These are phyloP conservation scores for Fusarium chlamydosporum DNA, from an alignment of 2,329 filamentous ascomycete genomes.

Conservation along the genomic window DNA sequence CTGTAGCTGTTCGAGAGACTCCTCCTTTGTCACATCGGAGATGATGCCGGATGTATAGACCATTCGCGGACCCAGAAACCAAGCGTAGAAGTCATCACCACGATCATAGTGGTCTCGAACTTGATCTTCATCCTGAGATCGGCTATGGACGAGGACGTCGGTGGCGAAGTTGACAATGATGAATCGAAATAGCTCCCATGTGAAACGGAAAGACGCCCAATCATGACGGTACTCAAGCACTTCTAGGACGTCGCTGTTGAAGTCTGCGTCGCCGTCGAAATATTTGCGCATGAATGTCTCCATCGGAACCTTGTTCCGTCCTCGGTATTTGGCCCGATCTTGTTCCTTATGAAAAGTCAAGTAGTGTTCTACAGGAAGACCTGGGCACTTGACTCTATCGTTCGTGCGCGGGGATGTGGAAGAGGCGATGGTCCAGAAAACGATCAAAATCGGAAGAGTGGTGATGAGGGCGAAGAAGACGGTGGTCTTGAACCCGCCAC, in stretches of 20 bases:
- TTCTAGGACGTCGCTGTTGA: conserved; percentile 91
- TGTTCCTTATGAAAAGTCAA: conserved; percentile 76
- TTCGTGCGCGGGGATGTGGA: conserved; percentile 86
- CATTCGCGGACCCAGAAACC: conserved; percentile 97
- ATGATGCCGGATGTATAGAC: conserved; percentile 96
- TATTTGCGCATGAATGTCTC: conserved; percentile 97
- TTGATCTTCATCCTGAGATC: conserved; percentile 94
- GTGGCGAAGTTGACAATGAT: conserved; percentile 87
- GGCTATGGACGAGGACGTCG: conserved; percentile 89
- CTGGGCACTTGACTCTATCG: conserved; percentile 87
- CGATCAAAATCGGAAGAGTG: conserved; percentile 80
- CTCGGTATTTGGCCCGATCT: conserved; percentile 74
- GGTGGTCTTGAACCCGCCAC: conserved; percentile 85
- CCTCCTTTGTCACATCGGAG: conserved; percentile 84
- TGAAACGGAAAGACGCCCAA: conserved; percentile 94
- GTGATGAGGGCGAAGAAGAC: conserved; percentile 87
- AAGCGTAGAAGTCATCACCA: conserved; percentile 95
- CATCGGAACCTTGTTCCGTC: conserved; percentile 82
- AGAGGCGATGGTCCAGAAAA: conserved; percentile 84
- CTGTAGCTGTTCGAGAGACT: conserved; percentile 91
- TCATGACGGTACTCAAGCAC: conserved; percentile 92
- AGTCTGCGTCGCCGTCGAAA: conserved; percentile 89
- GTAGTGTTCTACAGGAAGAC: conserved; percentile 89
- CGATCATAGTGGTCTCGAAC: conserved; percentile 96
- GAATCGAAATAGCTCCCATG: conserved; percentile 82